phyloP scores from a whole-genome alignment of 2,329 filamentous ascomycete genomes.

The Bisporella sp. region DNA sequence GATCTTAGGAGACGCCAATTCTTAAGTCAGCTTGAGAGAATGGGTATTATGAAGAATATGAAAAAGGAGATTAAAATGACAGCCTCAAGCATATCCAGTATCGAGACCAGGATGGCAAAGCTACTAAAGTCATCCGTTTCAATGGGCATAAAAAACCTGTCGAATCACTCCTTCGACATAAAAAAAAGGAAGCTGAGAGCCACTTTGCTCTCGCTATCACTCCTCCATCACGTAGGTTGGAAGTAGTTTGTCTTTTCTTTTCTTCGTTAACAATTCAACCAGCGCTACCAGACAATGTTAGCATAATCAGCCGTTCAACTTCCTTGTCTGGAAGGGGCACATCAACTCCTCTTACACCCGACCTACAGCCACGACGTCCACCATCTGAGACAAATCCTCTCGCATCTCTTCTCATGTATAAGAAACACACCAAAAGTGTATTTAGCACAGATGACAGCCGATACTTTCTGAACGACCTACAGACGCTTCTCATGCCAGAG shows the following conservation, averaged over 20 bases:
- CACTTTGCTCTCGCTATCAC: not conserved
- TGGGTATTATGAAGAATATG: constrained; percentile 9
- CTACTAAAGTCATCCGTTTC: constrained; percentile 6
- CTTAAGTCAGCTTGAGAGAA: constrained; percentile 7
- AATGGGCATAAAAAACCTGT: constrained; percentile 9
- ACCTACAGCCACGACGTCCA: not conserved
- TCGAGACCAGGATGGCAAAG: constrained; percentile 7
- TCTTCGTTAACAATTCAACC: constrained; percentile 3
- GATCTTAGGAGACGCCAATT: constrained; percentile 3
- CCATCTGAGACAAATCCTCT: not conserved
- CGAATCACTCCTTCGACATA: constrained; percentile 8
- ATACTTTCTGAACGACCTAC: constrained; percentile 12
- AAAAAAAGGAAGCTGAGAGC: constrained; percentile 6
- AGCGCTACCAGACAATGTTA: constrained; percentile 13
- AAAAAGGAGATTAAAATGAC: constrained; percentile 5
- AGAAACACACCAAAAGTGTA: not conserved
- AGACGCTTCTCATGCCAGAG: constrained; percentile 3
- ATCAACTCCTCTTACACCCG: not conserved
- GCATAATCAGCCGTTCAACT: constrained; percentile 11
- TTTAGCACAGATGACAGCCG: constrained; percentile 5
- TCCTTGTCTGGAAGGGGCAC: not conserved
- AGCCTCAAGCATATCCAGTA: constrained; percentile 7
- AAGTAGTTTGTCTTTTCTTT: not conserved
- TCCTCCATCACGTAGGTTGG: constrained; percentile 10
- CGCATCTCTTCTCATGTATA: constrained; percentile 8